These are phyloP conservation scores for Eimeria sp. DNA, from an alignment of 169 alveolate species.

Conservation along the genomic window DNA sequence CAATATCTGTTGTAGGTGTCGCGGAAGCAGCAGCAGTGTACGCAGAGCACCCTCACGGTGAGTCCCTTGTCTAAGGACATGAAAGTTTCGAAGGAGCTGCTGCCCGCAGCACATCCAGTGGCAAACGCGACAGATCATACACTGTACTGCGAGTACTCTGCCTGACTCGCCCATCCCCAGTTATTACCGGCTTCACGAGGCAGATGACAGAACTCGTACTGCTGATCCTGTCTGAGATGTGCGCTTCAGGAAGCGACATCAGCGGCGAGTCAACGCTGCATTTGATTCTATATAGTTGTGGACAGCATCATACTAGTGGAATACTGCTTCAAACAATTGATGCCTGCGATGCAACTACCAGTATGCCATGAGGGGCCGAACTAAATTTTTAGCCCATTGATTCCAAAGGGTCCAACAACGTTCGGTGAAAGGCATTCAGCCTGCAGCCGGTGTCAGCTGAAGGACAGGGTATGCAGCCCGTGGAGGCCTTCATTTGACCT, in stretches of 20 bases:
- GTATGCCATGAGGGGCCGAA: conserved; percentile 29
- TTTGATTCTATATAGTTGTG: conserved; percentile 1
- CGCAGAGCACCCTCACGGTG: conserved; percentile 65
- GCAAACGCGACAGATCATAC: background rate
- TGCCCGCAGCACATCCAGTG: background rate
- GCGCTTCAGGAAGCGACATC: conserved; percentile 58
- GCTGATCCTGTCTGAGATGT: background rate
- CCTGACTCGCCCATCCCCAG: background rate
- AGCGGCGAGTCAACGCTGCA: conserved; percentile 69
- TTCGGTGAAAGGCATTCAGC: conserved; percentile 8
- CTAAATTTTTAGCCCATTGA: background rate
- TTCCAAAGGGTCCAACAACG: background rate
- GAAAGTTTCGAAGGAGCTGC: background rate
- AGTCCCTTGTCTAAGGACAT: background rate
- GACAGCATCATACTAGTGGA: conserved; percentile 3
- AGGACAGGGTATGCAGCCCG: background rate
- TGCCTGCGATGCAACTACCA: conserved; percentile 71
- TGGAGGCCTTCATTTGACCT: background rate
- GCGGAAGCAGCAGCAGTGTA: conserved; percentile 60
- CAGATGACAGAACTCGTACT: background rate
- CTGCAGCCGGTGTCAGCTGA: background rate
- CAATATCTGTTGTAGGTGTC: conserved; percentile 51
- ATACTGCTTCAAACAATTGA: conserved; percentile 32
- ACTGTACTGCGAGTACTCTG: background rate
- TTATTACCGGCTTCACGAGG: background rate